Evolutionary conservation across 768 basidiomycete genomes (phyloP).

Genomic region (Boletus tylopilopsis): DNA sequence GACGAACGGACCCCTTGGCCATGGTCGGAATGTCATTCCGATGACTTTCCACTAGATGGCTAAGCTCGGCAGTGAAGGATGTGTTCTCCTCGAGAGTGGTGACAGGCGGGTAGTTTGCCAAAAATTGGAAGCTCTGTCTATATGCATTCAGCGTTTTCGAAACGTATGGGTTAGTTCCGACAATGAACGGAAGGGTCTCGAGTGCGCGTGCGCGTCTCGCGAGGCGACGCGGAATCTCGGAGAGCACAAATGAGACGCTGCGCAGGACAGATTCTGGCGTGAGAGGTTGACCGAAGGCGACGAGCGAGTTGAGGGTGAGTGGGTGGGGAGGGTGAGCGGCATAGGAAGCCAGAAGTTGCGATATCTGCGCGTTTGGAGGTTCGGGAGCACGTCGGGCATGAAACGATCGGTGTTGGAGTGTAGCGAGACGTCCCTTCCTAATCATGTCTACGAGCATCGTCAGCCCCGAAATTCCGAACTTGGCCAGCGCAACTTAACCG

Average conservation of each 20-base stretch:
- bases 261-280: slow-evolving; percentile 65
- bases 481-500: not conserved
- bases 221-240: slow-evolving; percentile 74
- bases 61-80: slow-evolving; percentile 63
- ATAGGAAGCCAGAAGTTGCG: slow-evolving; percentile 59
- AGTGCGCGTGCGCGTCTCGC: slow-evolving; percentile 71
- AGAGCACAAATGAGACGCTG: slow-evolving; percentile 70
- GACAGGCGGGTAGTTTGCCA: slow-evolving; percentile 65
- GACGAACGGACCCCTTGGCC: slow-evolving; percentile 71
- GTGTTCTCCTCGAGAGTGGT: slow-evolving; percentile 66
- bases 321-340: slow-evolving; percentile 62
- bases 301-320: slow-evolving; percentile 65
- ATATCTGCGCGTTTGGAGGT: slow-evolving; percentile 49
- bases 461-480: not conserved
- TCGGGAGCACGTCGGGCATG: slow-evolving; percentile 42
- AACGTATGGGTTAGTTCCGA: slow-evolving; percentile 87
- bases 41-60: slow-evolving; percentile 69
- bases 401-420: slow-evolving; percentile 13
- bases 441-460: too few relatives aligned
- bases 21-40: slow-evolving; percentile 87
- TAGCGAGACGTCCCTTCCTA: not conserved
- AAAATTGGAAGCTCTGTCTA: slow-evolving; percentile 62
- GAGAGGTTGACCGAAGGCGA: slow-evolving; percentile 74
- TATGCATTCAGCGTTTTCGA: slow-evolving; percentile 65
- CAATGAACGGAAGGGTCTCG: slow-evolving; percentile 80